Conservation (phyloP, 345 rosid species). For the Acer negundo region DNA sequence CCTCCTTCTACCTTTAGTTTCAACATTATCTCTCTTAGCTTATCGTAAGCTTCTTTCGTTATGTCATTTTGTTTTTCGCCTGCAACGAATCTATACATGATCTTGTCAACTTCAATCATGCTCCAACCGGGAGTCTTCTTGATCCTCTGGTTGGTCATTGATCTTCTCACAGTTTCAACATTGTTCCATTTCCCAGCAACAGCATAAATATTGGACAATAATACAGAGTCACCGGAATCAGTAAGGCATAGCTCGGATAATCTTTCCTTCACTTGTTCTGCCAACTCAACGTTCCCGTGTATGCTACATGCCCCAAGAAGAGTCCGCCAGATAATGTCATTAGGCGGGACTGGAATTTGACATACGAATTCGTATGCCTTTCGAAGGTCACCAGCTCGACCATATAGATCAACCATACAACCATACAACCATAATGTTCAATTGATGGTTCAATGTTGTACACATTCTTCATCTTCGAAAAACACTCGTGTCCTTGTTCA, state of each 20-base stretch:
- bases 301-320: slow-evolving; percentile 58
- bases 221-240: slow-evolving; percentile 41
- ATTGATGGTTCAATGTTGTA: slow-evolving; percentile 36
- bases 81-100: slow-evolving; percentile 25
- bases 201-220: slow-evolving; percentile 48
- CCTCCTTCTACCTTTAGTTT: slow-evolving; percentile 27
- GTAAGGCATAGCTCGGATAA: slow-evolving; percentile 40
- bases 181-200: slow-evolving; percentile 50
- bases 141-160: slow-evolving; percentile 36
- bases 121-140: slow-evolving; percentile 57
- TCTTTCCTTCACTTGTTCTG: slow-evolving; percentile 37
- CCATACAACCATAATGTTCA: slow-evolving; percentile 56
- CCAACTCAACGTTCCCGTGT: slow-evolving; percentile 49
- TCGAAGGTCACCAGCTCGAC: slow-evolving; percentile 46
- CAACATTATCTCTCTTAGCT: slow-evolving; percentile 23
- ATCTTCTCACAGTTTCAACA: slow-evolving; percentile 39
- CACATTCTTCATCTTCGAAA: slow-evolving; percentile 32
- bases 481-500: slow-evolving; percentile 41
- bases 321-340: slow-evolving; percentile 51
- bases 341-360: slow-evolving; percentile 44
- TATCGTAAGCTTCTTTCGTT: slow-evolving; percentile 22
- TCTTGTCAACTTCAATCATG: slow-evolving; percentile 45
- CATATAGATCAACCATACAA: slow-evolving; percentile 62
- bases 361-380: slow-evolving; percentile 43
- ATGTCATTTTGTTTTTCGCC: slow-evolving; percentile 22